Base-by-base conservation (phyloP, 2,329 filamentous ascomycete genomes). In the Claviceps capensis region DNA sequence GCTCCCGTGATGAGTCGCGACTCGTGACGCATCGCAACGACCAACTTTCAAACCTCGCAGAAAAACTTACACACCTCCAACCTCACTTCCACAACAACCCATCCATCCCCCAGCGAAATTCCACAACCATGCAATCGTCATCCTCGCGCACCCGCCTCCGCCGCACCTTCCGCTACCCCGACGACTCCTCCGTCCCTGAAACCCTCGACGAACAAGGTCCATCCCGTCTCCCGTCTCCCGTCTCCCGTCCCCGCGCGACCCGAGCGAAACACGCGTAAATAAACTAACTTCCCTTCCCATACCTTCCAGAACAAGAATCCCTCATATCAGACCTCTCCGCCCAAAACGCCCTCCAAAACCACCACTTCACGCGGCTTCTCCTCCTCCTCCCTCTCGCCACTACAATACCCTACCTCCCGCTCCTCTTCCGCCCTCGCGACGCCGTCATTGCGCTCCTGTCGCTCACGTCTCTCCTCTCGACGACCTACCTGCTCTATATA, bases 91-190 rank as follows among this genome's bases (percentile, higher is more conserved):
- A 47, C 8, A 14, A 16, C 30, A 19, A 11, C n/a, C 6, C 46
- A 5, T 17, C 26, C 46, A 16, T n/a, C 16, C 11, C n/a, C n/a
- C 30, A 48, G 3, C 22, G 13, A 19, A 17, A 17, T 17, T 23
- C 22, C 26, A n/a, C 30, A 42, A 49, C 22, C 38, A 52, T 49
- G 47, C 54, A 58, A 43, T 47, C 57, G n/a, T 56, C 49, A 30
- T 55, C 56, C 51, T 60, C 71, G 0, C 66, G 67, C 42, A 72
- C 85, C 50, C 82, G 86, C 56, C 72, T 93, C 45, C 83, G 89
- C 61, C 84, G 78, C 60, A 84, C 86, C 8, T 93, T 94, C 68
- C 79, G 77, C 55, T 93, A 91, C 68, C 85, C 85, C 52, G 81
- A 85, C 60, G 74, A 75, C 53, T 72, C 74, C 58, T 64, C 65